Percentiles rank a stretch among this genome's conserved stretches.
Evolutionary conservation across 371 early-diverging fungal genomes (phyloP).

Genomic region (Zopfochytrium polystomum): DNA sequence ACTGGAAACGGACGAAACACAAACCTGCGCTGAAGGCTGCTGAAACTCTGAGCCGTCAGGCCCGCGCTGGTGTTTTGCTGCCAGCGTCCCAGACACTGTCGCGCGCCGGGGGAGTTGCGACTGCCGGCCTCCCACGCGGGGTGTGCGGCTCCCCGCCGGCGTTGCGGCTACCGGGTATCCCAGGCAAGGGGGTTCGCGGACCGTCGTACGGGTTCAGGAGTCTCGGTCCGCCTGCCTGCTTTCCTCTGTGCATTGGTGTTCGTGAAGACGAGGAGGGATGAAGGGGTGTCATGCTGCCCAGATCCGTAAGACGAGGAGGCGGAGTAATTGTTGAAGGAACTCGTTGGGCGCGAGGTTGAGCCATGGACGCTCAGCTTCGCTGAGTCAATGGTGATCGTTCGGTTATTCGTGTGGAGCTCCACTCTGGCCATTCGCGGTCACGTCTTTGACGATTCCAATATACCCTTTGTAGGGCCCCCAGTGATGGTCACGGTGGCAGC

Average conservation of each 20-base stretch:
- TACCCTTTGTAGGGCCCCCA: too few relatives aligned
- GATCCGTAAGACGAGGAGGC: too few relatives aligned
- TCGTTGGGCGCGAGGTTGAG: conserved; percentile 75
- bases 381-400: too few relatives aligned
- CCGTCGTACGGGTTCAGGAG: conserved; percentile 59
- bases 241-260: too few relatives aligned
- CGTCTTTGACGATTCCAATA: too few relatives aligned
- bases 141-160: too few relatives aligned
- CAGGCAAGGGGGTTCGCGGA: conserved; percentile 75
- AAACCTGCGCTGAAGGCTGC: conserved; percentile 1
- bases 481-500: too few relatives aligned
- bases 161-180: conserved; percentile 66
- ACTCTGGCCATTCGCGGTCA: conserved; percentile 74
- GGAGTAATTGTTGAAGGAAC: conserved; percentile 63
- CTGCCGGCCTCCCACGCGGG: conserved; percentile 36
- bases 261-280: too few relatives aligned
- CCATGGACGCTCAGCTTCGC: too few relatives aligned
- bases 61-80: conserved; percentile 34
- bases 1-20: conserved; percentile 8
- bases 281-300: too few relatives aligned
- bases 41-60: not conserved
- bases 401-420: conserved; percentile 89
- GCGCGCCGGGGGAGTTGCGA: conserved; percentile 39
- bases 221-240: conserved; percentile 53
- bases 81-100: conserved; percentile 39